phyloP scores from a whole-genome alignment of 1,284 basidiomycete species.

The Apiotrichum gamsii region DNA sequence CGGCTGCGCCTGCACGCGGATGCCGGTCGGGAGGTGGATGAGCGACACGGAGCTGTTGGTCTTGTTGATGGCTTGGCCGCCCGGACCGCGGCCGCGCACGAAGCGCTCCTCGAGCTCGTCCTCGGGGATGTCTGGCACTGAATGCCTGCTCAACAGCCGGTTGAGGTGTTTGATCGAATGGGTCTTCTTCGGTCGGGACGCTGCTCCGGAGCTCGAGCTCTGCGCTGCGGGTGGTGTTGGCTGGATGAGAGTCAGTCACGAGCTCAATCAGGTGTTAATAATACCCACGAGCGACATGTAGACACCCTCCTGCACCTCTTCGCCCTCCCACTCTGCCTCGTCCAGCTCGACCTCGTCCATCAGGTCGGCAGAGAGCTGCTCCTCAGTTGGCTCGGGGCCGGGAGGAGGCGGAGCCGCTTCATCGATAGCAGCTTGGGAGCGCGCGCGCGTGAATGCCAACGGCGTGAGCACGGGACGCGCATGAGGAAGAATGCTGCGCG shows the following conservation, averaged over 20 bases:
- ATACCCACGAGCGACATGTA: conserved; percentile 11
- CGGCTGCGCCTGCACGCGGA: conserved; percentile 48
- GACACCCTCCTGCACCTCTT: conserved; percentile 16
- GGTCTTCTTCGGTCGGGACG: not conserved
- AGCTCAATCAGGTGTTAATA: not conserved
- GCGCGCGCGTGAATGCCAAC: too few species aligned
- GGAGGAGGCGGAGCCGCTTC: too few species aligned
- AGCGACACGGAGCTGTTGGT: conserved; percentile 48
- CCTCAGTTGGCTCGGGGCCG: not conserved
- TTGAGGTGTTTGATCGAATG: conserved; percentile 40
- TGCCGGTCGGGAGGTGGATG: conserved; percentile 47
- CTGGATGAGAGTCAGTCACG: not conserved
- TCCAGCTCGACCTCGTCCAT: conserved; percentile 14
- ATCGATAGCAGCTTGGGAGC: too few species aligned
- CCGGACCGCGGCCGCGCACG: conserved; percentile 47
- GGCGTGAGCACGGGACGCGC: too few species aligned
- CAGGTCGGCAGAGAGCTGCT: conserved; percentile 1
- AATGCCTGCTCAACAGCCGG: conserved; percentile 26
- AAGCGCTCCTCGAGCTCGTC: conserved; percentile 45
- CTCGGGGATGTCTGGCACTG: conserved; percentile 32
- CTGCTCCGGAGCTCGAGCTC: too few species aligned
- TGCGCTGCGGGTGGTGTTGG: too few species aligned
- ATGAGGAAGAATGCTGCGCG: too few species aligned
- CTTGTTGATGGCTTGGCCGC: conserved; percentile 50
- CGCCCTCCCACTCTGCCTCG: conserved; percentile 10